Conservation (phyloP, 305 asterid genomes). For the Nicotiana rustica region DNA sequence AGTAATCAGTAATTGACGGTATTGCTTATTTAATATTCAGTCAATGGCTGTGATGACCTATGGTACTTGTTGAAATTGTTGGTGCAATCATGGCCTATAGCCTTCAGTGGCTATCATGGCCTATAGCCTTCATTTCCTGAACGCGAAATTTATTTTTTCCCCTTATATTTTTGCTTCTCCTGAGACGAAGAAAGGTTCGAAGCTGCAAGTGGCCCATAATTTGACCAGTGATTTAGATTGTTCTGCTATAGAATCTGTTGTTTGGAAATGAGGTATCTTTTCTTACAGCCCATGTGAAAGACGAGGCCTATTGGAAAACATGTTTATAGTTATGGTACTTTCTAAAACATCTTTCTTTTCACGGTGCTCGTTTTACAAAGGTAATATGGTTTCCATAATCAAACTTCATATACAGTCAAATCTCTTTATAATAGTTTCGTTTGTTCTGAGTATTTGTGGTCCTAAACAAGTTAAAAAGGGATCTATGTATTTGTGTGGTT, state of each 20-base stretch:
- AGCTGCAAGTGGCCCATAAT: background rate
- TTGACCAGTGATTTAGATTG: background rate
- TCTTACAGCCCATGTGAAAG: constrained; percentile 2
- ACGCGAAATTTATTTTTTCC: background rate
- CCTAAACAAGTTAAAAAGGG: too few relatives aligned
- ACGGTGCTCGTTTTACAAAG: too few relatives aligned
- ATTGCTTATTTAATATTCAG: background rate
- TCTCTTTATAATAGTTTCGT: too few relatives aligned
- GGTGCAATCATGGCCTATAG: too few relatives aligned
- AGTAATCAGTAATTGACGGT: background rate
- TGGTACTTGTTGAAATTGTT: background rate
- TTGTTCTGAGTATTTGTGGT: too few relatives aligned
- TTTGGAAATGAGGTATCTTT: background rate
- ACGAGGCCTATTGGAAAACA: background rate
- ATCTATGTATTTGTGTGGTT: too few relatives aligned
- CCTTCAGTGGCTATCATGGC: background rate
- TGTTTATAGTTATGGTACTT: background rate
- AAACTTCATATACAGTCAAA: too few relatives aligned
- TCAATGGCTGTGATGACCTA: background rate
- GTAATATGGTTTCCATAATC: too few relatives aligned
- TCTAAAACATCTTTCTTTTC: too few relatives aligned
- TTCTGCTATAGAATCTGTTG: background rate
- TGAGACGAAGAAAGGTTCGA: constrained; percentile 23
- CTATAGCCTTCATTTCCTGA: background rate
- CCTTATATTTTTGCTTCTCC: background rate